Base-by-base conservation (phyloP, 768 basidiomycete genomes). In the Mycena vulgaris region DNA sequence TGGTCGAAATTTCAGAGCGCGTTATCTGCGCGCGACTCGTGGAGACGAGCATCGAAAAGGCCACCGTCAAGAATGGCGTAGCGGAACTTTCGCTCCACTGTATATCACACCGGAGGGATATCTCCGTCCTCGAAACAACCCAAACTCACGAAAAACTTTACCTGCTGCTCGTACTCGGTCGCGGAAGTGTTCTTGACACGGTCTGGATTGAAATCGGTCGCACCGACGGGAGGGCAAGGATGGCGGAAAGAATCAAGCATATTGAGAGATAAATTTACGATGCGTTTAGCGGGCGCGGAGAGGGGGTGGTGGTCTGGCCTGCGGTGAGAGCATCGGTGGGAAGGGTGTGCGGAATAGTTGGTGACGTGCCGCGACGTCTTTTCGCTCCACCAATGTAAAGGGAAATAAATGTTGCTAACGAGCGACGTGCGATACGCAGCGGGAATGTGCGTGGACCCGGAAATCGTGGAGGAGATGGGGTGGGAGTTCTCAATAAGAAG, bases 81-180 rank as follows among this genome's bases (percentile, higher is more conserved):
- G 10, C 67, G 60, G 0, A 68, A 53, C 8, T 39, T 14, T 8
- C 13, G 19, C 37, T 68, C 67, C 2, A 63, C 45, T 1, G 42
- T 31, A 27, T 49, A 56, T 60, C 67, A 68, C 19, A 68, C 28
- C 5, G 45, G 55, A 3, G 63, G 27, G n/a, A 49, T 8, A 10
- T 42, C 40, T 1, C 14, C 21, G 31, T 68, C 52, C 60, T 68
- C 65, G 31, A 66, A 5, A 17, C 2, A n/a, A n/a, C 13, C 14
- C 10, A 51, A 19, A 19, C 23, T 59, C 1, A 31, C 33, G 27
- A 57, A 66, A 11, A 49, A 59, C 16, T 3, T 17, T 1, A 66
- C 55, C 19, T 59, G 65, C 19, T 37, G n/a, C 10, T n/a, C 65
- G 47, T 27, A 66, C 23, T 66, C 56, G 23, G 33, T 30, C 14